Percentiles rank a stretch among this genome's conserved stretches.
Evolutionary conservation across 768 basidiomycete species (phyloP).

Genomic region (Leccinum disarticulatum): DNA sequence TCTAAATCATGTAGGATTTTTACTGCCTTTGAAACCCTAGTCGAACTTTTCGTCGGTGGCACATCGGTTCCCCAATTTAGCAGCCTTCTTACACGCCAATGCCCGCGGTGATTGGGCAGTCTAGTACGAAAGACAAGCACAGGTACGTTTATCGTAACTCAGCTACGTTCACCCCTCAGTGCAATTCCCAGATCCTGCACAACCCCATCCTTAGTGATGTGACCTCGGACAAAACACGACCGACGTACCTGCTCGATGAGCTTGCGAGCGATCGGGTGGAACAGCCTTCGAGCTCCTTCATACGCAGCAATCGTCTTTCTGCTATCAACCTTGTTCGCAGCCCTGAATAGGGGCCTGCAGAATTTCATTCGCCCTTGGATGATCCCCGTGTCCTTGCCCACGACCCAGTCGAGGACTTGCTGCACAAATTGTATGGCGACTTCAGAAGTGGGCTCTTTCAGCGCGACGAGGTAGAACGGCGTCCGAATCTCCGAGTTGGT

Average conservation of each 20-base stretch:
- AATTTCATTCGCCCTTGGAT: constrained; percentile 58
- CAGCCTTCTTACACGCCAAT: no score
- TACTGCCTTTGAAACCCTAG: no score
- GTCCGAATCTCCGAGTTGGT: constrained; percentile 53
- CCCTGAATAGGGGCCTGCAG: constrained; percentile 49
- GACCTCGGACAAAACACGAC: no score
- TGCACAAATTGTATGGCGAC: constrained; percentile 34
- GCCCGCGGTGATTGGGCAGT: no score
- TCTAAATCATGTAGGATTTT: no score
- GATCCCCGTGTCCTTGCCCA: constrained; percentile 39
- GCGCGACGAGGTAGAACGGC: constrained; percentile 51
- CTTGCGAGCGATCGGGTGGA: constrained; percentile 53
- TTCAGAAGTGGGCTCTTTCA: constrained; percentile 37
- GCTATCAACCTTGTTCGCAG: constrained; percentile 37
- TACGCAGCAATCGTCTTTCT: constrained; percentile 39
- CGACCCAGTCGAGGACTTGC: constrained; percentile 47
- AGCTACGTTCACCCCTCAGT: not conserved
- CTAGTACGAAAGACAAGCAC: not conserved
- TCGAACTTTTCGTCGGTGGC: no score
- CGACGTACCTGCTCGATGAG: constrained; percentile 47
- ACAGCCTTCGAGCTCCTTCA: constrained; percentile 31
- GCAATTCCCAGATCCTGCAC: constrained; percentile 27
- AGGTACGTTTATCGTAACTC: not conserved
- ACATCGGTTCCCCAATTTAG: no score
- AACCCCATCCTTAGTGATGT: not conserved